Conservation (phyloP, 2,329 filamentous ascomycete genomes). For the Aulographum hederae region DNA sequence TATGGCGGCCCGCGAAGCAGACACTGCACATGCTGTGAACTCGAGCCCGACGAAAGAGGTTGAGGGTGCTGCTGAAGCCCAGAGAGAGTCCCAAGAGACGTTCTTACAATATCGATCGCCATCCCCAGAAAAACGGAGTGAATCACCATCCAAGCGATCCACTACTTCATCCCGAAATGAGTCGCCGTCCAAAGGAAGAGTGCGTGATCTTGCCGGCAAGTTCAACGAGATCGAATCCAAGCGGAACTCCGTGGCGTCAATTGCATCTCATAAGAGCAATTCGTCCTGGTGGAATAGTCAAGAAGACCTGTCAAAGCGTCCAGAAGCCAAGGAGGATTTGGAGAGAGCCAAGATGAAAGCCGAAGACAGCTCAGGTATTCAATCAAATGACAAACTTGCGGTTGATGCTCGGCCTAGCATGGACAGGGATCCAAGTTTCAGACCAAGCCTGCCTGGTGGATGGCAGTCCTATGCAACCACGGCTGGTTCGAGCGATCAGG, state of each 20-base stretch:
- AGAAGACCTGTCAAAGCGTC: too few relatives aligned
- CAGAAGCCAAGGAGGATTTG: conserved; percentile 22
- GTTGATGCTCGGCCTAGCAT: conserved; percentile 3
- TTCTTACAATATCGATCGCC: neutral
- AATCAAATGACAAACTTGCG: too few relatives aligned
- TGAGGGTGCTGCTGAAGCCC: neutral
- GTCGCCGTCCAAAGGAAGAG: conserved; percentile 29
- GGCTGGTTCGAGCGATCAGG: too few relatives aligned
- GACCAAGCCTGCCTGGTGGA: conserved; percentile 3
- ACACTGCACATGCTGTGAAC: conserved; percentile 5
- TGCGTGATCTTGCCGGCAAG: conserved; percentile 31
- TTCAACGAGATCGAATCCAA: conserved; percentile 28
- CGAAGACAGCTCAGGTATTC: too few relatives aligned
- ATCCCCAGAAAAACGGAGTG: neutral
- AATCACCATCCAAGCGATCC: conserved; percentile 10
- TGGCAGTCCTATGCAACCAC: conserved; percentile 4
- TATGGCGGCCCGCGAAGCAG: conserved; percentile 6
- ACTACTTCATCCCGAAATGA: conserved; percentile 17
- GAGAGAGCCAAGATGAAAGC: conserved; percentile 15
- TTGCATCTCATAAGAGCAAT: too few relatives aligned
- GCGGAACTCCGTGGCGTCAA: conserved; percentile 26
- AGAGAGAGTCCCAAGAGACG: neutral
- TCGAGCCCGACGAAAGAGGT: neutral
- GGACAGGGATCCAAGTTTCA: conserved; percentile 4
- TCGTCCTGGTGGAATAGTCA: too few relatives aligned